Evolutionary conservation across 2,329 filamentous ascomycete species (phyloP), one percentile per base, ranked within the genome.

Genomic region (Harringtonia lauricola): DNA sequence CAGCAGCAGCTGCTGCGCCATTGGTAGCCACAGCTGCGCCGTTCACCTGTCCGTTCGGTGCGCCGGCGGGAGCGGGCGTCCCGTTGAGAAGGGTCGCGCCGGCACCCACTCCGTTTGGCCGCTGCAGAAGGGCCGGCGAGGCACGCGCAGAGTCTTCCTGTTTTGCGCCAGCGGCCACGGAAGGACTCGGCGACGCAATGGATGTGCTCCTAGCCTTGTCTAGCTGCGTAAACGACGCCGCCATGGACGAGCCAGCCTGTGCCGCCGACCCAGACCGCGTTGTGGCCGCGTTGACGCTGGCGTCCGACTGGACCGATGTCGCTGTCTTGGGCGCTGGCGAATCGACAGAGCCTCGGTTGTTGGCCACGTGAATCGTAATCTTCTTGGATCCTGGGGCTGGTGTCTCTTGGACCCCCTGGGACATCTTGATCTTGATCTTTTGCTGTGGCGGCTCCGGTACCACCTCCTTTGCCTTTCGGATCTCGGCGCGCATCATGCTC

Each of bases 391-490:
- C 61, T 36, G 53, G 53, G 2, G 47, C 28, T 1, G 72, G 61
- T 10, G 66, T 63, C 26, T 74, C 68, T 26, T 60, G 56, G 21
- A n/a, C n/a, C n/a, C 60, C 60, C 36, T 66, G 63, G 6, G 73
- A 69, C 56, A 87, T 73, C 59, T 85, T 89, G 44, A 95, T 70
- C 62, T 88, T 94, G 54, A 94, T 83, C 57, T 86, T 87, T 30
- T 83, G 77, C 54, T 81, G 77, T 1, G 74, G 67, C 14, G 86
- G 83, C 59, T 92, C 84, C 39, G 75, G 70, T 17, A 90, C 84
- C 44, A 72, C 72, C 38, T 72, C 72, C 59, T 83, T 87, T 10
- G 86, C 87, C 54, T 85, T 74, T 49, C 75, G 76, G 30, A 94
- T 61, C 43, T 84, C 70, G 34, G 74, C 68, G 41, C 76, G 68